phyloP scores from a whole-genome alignment of 2,329 filamentous ascomycete genomes.

The Pseudocercospora macadamiae region DNA sequence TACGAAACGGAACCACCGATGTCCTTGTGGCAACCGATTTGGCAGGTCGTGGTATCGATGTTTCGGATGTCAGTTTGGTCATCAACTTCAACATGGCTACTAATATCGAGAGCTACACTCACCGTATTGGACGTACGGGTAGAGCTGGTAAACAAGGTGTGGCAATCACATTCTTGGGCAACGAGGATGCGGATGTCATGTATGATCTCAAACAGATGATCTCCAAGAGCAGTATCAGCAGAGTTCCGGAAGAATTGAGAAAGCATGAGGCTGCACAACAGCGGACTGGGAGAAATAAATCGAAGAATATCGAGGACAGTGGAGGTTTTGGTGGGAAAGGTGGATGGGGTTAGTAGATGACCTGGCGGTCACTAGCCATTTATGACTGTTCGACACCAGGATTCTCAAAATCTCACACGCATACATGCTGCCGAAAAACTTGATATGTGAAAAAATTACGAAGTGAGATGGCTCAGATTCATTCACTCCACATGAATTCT shows the following conservation, averaged over 20 bases:
- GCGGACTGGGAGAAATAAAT: slow-evolving; percentile 44
- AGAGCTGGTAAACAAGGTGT: slow-evolving; percentile 96
- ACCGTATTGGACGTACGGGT: slow-evolving; percentile 94
- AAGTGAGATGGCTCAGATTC: too few relatives aligned
- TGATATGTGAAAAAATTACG: too few relatives aligned
- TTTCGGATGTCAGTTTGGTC: slow-evolving; percentile 88
- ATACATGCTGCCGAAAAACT: too few relatives aligned
- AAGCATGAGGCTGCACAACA: slow-evolving; percentile 92
- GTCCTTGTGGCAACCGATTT: slow-evolving; percentile 95
- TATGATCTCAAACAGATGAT: slow-evolving; percentile 95
- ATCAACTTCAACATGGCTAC: slow-evolving; percentile 99
- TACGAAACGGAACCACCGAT: slow-evolving; percentile 78
- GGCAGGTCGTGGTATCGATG: slow-evolving; percentile 96
- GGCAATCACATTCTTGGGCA: slow-evolving; percentile 91
- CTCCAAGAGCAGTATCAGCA: slow-evolving; percentile 79
- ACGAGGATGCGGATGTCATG: slow-evolving; percentile 85
- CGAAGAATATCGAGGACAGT: slow-evolving; percentile 40
- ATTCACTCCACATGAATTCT: too few relatives aligned
- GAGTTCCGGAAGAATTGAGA: slow-evolving; percentile 87
- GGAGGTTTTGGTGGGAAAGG: slow-evolving; percentile 42
- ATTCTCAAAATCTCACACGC: not conserved
- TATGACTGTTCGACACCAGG: not conserved
- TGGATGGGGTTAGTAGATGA: slow-evolving; percentile 31
- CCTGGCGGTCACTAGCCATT: not conserved
- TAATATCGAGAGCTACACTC: slow-evolving; percentile 92